These are phyloP conservation scores for Acanthamoeba healyi DNA, from an alignment of 208 protist species.

Conservation along the genomic window DNA sequence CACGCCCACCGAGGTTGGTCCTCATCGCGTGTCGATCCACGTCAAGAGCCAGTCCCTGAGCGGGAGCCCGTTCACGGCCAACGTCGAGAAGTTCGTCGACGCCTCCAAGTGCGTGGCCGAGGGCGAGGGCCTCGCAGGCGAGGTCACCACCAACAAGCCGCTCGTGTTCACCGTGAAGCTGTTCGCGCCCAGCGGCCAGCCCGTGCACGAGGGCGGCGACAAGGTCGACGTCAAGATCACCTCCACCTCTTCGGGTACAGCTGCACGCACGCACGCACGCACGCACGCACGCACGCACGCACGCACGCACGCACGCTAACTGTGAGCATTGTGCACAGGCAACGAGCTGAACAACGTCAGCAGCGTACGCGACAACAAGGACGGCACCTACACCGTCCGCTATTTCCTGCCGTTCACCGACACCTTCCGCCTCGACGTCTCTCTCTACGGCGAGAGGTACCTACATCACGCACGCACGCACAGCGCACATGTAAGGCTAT, in stretches of 20 bases:
- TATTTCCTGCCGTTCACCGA: slow-evolving; percentile 78
- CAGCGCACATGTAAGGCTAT: background rate
- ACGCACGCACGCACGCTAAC: no score
- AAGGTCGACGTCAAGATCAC: slow-evolving; percentile 62
- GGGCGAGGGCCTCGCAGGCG: slow-evolving; percentile 23
- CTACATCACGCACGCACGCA: slow-evolving; percentile 52
- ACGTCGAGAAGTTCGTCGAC: slow-evolving; percentile 34
- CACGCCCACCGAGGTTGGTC: background rate
- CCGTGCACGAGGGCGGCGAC: slow-evolving; percentile 27
- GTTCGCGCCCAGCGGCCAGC: background rate
- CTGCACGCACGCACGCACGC: background rate
- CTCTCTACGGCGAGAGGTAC: slow-evolving; percentile 74
- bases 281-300: no score
- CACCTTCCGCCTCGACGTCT: slow-evolving; percentile 76
- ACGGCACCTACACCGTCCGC: slow-evolving; percentile 85
- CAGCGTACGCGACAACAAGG: slow-evolving; percentile 80
- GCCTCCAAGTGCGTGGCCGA: slow-evolving; percentile 8
- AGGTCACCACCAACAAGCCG: slow-evolving; percentile 58
- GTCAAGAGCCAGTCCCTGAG: slow-evolving; percentile 27
- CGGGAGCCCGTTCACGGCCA: slow-evolving; percentile 34
- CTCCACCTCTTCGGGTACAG: slow-evolving; percentile 18
- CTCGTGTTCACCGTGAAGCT: slow-evolving; percentile 1
- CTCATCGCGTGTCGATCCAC: slow-evolving; percentile 17
- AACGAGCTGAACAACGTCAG: slow-evolving; percentile 48
- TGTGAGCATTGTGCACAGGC: background rate